Percentiles rank a stretch among this genome's conserved stretches.
These are phyloP conservation scores for Amylocystis lapponica DNA, from an alignment of 768 basidiomycete genomes.

Conservation along the genomic window DNA sequence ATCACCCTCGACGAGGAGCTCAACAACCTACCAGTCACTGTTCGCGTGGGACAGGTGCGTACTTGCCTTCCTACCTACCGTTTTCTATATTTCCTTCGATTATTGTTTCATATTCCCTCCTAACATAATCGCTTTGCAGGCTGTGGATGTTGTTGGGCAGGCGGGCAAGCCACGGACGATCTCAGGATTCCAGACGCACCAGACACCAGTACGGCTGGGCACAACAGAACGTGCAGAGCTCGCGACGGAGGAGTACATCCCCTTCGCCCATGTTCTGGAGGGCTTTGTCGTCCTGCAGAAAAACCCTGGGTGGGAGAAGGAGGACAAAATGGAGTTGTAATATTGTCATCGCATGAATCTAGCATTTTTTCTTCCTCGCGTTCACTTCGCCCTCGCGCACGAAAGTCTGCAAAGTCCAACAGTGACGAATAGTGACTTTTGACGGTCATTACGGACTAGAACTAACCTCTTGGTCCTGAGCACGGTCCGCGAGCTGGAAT, in stretches of 20 bases:
- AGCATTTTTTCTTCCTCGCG: slow-evolving; percentile 1
- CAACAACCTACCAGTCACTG: slow-evolving; percentile 79
- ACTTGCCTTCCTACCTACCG: background rate
- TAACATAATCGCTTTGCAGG: slow-evolving; percentile 41
- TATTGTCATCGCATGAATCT: slow-evolving; percentile 3
- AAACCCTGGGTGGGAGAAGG: slow-evolving; percentile 86
- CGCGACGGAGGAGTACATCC: slow-evolving; percentile 94
- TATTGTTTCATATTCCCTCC: too few species aligned
- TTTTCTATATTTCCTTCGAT: too few species aligned
- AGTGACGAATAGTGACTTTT: too few species aligned
- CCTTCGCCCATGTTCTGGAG: slow-evolving; percentile 85
- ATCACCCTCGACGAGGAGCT: slow-evolving; percentile 95
- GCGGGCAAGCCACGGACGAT: slow-evolving; percentile 96
- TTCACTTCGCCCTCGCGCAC: background rate
- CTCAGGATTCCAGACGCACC: slow-evolving; percentile 97
- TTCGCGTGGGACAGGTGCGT: slow-evolving; percentile 86
- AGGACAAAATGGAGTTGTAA: slow-evolving; percentile 79
- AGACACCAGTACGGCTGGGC: slow-evolving; percentile 91
- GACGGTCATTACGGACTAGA: too few species aligned
- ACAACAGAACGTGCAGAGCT: slow-evolving; percentile 93
- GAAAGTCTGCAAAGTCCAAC: too few species aligned
- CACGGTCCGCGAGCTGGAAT: too few species aligned
- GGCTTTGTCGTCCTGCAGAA: slow-evolving; percentile 90
- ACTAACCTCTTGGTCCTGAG: too few species aligned
- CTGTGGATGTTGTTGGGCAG: slow-evolving; percentile 95